These are phyloP conservation scores for Kwoniella pini DNA, from an alignment of 768 basidiomycete species.

Conservation along the genomic window DNA sequence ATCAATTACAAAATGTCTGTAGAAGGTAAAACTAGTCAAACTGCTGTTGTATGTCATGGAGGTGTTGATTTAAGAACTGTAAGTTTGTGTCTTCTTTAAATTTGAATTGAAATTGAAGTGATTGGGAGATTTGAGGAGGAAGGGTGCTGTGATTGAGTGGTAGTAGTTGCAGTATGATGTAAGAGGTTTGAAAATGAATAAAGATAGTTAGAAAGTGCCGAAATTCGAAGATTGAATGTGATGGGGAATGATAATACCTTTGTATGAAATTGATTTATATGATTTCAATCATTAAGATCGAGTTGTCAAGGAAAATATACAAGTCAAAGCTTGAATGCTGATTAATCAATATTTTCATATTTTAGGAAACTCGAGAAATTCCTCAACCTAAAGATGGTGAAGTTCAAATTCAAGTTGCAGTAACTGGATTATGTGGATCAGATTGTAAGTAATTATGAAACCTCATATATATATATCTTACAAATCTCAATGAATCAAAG, in stretches of 20 bases:
- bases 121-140: too few relatives aligned
- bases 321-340: neutral
- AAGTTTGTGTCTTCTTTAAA: conserved; percentile 14
- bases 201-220: too few relatives aligned
- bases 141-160: neutral
- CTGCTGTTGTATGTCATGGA: conserved; percentile 79
- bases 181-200: too few relatives aligned
- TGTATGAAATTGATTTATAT: too few relatives aligned
- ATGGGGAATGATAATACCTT: too few relatives aligned
- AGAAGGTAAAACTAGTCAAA: conserved; percentile 57
- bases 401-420: conserved; percentile 73
- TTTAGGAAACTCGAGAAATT: conserved; percentile 64
- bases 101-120: neutral
- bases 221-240: too few relatives aligned
- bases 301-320: neutral
- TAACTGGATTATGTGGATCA: conserved; percentile 85
- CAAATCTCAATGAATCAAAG: too few relatives aligned
- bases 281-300: neutral
- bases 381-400: conserved; percentile 72
- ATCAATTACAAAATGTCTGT: neutral
- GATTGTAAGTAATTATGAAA: conserved; percentile 56
- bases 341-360: neutral
- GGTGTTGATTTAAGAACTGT: conserved; percentile 76
- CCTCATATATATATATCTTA: too few relatives aligned
- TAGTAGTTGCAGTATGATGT: neutral